A percentile compares a stretch with the other conserved stretches of the same genome.
Conservation (phyloP, 2,329 filamentous ascomycete genomes). For the Cladosporium sp. region DNA sequence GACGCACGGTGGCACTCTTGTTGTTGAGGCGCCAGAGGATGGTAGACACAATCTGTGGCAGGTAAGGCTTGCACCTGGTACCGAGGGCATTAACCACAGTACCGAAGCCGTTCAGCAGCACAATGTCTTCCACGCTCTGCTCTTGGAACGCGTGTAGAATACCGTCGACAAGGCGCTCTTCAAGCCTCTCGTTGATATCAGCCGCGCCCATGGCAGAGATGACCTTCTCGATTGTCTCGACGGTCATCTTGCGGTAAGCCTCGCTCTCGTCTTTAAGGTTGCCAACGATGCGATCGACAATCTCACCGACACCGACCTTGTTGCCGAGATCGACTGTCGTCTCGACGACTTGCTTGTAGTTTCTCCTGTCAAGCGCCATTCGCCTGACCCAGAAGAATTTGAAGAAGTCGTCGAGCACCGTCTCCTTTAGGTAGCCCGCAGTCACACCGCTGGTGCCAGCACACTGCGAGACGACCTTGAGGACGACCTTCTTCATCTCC, state of each 20-base stretch:
- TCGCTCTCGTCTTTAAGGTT: constrained; percentile 98
- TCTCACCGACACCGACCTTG: constrained; percentile 96
- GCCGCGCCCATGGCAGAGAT: constrained; percentile 89
- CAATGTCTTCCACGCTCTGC: constrained; percentile 91
- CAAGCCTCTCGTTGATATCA: constrained; percentile 86
- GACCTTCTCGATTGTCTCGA: constrained; percentile 96
- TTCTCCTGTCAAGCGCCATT: constrained; percentile 96
- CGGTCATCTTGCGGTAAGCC: constrained; percentile 97
- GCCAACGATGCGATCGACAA: constrained; percentile 85
- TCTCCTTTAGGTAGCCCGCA: constrained; percentile 88
- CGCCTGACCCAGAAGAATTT: constrained; percentile 97
- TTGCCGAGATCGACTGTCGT: constrained; percentile 96
- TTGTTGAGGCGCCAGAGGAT: constrained; percentile 97
- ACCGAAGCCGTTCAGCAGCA: constrained; percentile 96
- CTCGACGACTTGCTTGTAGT: constrained; percentile 96
- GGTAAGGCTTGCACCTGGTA: constrained; percentile 88
- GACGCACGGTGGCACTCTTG: constrained; percentile 92
- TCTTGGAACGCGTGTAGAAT: constrained; percentile 97
- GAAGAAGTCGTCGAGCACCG: constrained; percentile 94
- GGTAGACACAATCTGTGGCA: constrained; percentile 94
- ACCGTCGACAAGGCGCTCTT: constrained; percentile 91
- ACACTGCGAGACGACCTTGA: constrained; percentile 96
- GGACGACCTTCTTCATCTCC: constrained; percentile 99
- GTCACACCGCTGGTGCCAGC: constrained; percentile 93
- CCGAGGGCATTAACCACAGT: constrained; percentile 95